Evolutionary conservation across 768 basidiomycete species (phyloP), one percentile per base, ranked within the genome.

Genomic region (Royoungia palumana): DNA sequence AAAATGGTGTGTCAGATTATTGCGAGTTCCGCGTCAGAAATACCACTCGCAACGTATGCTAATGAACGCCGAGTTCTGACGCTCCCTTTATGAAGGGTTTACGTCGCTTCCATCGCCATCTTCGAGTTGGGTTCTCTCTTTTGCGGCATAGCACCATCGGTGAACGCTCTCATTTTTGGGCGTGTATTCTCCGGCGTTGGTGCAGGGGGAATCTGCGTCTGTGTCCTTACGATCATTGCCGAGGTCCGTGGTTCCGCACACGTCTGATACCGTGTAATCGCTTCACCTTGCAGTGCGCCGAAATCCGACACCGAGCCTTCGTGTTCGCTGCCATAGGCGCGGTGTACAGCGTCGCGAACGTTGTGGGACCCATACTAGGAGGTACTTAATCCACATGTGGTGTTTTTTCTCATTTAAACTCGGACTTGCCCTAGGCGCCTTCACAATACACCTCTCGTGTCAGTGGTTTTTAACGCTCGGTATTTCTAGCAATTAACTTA

Each of bases 171-270:
- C 39, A 85, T 87, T 54, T 70, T 85, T 2, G 81, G 82, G 47
- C 74, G 85, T 35, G 82, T 81, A 12, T 66, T 86, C 25, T 79
- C 84, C 35, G 84, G 85, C 20, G 74, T 81, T 1, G 85, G 86
- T 16, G 84, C 83, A 48, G 83, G 83, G 6, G 84, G 82, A 2
- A 80, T 87, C 41, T 70, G 40, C 13, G 44, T 57, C 12, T 51
- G 49, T 37, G 56, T 51, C 32, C 25, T 57, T 35, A 57, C 56
- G 2, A 49, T 55, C 35, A 38, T 51, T 21, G 53, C 53, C 6
- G 35, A 57, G 22, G 55, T 47, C 12, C 20, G 43, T 50, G 6
- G 32, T n/a, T 30, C 19, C 12, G n/a, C 22, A 40, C 7, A 6
- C 11, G n/a, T 17, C 16, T 14, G 14, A 17, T 17, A 8, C 4